Conservation (phyloP, 192 early-diverging fungal species). For the Coemansia sp. region DNA sequence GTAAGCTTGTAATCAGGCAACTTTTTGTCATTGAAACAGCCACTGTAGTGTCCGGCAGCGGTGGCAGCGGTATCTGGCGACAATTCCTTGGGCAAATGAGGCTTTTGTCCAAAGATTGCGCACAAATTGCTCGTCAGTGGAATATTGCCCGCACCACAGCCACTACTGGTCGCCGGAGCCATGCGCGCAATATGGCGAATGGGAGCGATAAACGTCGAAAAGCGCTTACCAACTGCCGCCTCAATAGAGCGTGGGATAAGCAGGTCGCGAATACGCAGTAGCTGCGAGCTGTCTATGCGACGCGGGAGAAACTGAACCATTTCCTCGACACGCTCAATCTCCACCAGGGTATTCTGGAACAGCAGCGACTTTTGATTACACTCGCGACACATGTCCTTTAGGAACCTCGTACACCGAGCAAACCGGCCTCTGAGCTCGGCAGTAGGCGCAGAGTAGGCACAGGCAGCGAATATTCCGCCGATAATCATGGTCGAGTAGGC, state of each 20-base stretch:
- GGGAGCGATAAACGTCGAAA: conserved; percentile 24
- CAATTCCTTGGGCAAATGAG: background rate
- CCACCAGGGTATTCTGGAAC: conserved; percentile 21
- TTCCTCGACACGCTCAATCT: conserved; percentile 33
- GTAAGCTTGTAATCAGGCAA: conserved; percentile 33
- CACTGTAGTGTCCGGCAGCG: background rate
- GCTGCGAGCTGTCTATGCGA: conserved; percentile 16
- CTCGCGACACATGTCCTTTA: conserved; percentile 6
- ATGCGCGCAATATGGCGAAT: conserved; percentile 11
- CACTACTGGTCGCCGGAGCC: background rate
- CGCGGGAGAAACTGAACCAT: conserved; percentile 45
- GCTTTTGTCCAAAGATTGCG: conserved; percentile 31
- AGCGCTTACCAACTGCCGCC: conserved; percentile 25
- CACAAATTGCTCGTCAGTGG: conserved; percentile 42
- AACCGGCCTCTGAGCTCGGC: conserved; percentile 12
- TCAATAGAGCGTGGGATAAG: conserved; percentile 40
- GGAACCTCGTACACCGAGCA: conserved; percentile 1
- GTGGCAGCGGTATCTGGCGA: too few species aligned
- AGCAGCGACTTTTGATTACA: conserved; percentile 24
- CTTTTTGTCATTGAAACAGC: background rate
- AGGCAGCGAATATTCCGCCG: conserved; percentile 46
- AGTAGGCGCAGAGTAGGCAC: conserved; percentile 38
- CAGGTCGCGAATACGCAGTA: conserved; percentile 23
- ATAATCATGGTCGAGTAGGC: conserved; percentile 40
- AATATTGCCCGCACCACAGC: conserved; percentile 13